These are phyloP conservation scores for Heliamphora exappendiculata DNA, from an alignment of 148 eudicot genomes.

Conservation along the genomic window DNA sequence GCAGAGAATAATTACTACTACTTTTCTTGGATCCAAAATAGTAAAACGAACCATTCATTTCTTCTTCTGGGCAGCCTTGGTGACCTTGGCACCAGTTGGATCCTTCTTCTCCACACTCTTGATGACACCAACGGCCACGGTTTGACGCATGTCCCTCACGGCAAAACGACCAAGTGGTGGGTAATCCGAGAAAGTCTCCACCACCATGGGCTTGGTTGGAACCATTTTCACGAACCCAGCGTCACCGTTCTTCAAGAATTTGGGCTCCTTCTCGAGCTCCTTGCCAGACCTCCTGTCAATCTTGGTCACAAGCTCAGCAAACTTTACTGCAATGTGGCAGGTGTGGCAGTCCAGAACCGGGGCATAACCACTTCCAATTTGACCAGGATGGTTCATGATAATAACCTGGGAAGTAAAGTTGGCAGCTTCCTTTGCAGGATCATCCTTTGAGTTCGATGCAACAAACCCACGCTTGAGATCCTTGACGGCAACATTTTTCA, in stretches of 20 bases:
- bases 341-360: slow-evolving; percentile 33
- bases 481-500: slow-evolving; percentile 31
- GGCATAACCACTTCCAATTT: slow-evolving; percentile 29
- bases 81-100: slow-evolving; percentile 17
- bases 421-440: slow-evolving; percentile 32
- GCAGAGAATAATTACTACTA: neutral
- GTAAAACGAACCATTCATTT: neutral
- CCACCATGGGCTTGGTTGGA: slow-evolving; percentile 32
- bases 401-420: slow-evolving; percentile 28
- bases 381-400: slow-evolving; percentile 32
- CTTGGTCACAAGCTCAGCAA: slow-evolving; percentile 29
- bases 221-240: slow-evolving; percentile 30
- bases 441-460: slow-evolving; percentile 29
- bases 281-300: slow-evolving; percentile 32
- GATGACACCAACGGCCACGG: slow-evolving; percentile 29
- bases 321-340: slow-evolving; percentile 30
- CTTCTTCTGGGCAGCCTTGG: slow-evolving; percentile 18
- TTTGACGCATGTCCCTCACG: slow-evolving; percentile 31
- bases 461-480: slow-evolving; percentile 34
- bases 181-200: slow-evolving; percentile 30
- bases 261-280: slow-evolving; percentile 33
- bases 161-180: slow-evolving; percentile 31
- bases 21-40: neutral
- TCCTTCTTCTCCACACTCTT: slow-evolving; percentile 19
- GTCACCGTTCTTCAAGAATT: slow-evolving; percentile 31